Conservation (phyloP, 495 filamentous ascomycete species). For the Aspergillus indologenus region DNA sequence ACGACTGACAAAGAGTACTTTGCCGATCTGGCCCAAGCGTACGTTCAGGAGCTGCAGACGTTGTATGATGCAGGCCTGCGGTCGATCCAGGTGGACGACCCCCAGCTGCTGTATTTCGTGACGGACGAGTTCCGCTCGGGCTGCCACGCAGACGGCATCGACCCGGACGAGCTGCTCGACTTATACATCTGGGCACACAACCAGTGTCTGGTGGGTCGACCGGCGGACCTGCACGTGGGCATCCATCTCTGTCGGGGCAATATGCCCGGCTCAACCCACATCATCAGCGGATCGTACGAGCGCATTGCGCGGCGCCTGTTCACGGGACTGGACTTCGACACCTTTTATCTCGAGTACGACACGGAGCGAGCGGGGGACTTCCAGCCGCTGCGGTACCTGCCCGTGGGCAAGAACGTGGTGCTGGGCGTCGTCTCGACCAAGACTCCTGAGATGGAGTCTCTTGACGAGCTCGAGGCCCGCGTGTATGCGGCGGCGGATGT, state of each 20-base stretch:
- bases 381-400: slow-evolving; percentile 20
- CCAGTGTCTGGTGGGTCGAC: slow-evolving; percentile 52
- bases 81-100: slow-evolving; percentile 24
- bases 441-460: slow-evolving; percentile 13
- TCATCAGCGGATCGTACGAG: slow-evolving; percentile 59
- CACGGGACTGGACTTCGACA: slow-evolving; percentile 19
- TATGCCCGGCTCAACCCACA: slow-evolving; percentile 47
- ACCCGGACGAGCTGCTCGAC: slow-evolving; percentile 49
- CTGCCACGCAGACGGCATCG: slow-evolving; percentile 12
- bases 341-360: slow-evolving; percentile 27
- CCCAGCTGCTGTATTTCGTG: slow-evolving; percentile 17
- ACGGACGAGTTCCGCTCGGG: slow-evolving; percentile 18
- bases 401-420: slow-evolving; percentile 22
- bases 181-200: slow-evolving; percentile 61
- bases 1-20: slow-evolving; percentile 15
- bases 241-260: slow-evolving; percentile 64
- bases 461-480: slow-evolving; percentile 41
- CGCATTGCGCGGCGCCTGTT: slow-evolving; percentile 39
- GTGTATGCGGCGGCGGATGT: background rate
- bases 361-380: slow-evolving; percentile 20
- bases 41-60: slow-evolving; percentile 7
- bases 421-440: slow-evolving; percentile 24
- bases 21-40: slow-evolving; percentile 14
- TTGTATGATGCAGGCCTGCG: slow-evolving; percentile 22
- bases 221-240: slow-evolving; percentile 56